Evolutionary conservation across 2,329 filamentous ascomycete species (phyloP), one percentile per base, ranked within the genome.

Genomic region (Claviceps sorghi): DNA sequence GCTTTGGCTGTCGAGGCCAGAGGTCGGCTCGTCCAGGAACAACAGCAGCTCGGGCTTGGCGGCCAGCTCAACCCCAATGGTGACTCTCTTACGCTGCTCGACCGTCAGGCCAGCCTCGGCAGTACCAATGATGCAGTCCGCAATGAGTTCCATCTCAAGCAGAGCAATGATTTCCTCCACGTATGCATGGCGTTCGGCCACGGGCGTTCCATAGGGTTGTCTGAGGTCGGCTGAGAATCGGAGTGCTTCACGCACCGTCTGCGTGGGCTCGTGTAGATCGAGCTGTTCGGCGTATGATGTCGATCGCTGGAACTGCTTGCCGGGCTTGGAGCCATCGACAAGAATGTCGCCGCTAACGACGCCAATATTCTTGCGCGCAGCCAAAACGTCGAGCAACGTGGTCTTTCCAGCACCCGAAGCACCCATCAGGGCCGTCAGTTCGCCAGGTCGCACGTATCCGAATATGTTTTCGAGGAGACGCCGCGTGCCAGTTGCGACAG

Each of bases 321-420:
- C 77, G 0, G 78, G 78, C 58, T 75, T 75, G 43, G 65, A 55
- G 15, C 75, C 77, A 53, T 82, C 79, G 36, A 82, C 76, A 2
- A 80, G 64, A 9, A 82, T 72, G 42, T 79, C 74, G 41, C 78
- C 78, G 0, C 63, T 59, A 41, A 82, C 77, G 2, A 80, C 76
- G 57, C 79, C 79, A 52, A 82, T 79, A 58, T 78, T 81, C 67
- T 80, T 81, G 40, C 79, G 70, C 1, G 72, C 65, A 0, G 78
- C 78, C 38, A 94, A 71, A 1, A 91, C 86, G 60, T 95, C 86
- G 2, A 95, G 72, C 0, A 94, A 71, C 0, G 88, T 94, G 0
- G 88, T 93, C 69, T 95, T 95, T 48, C 88, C 88, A 4, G 88
- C 88, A n/a, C 86, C 86, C 5, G 84, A 88, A 7, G 83, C 82